These are phyloP conservation scores for Podaxis sp. DNA, from an alignment of 768 basidiomycete genomes.

Conservation along the genomic window DNA sequence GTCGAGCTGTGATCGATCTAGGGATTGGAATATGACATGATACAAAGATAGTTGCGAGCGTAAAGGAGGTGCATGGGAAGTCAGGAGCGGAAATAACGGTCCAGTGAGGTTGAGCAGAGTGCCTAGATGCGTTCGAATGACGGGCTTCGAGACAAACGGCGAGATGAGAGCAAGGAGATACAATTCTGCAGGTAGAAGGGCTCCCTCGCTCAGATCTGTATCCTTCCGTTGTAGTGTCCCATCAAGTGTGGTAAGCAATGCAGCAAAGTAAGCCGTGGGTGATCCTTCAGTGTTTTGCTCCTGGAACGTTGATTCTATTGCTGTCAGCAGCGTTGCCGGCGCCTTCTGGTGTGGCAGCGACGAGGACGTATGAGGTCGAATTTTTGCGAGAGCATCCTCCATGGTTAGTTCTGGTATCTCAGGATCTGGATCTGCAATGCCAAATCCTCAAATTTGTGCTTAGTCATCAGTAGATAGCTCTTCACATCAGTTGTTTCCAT, in stretches of 20 bases:
- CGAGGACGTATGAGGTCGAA: conserved; percentile 82
- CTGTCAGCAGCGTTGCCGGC: conserved; percentile 81
- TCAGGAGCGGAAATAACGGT: conserved; percentile 72
- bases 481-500: conserved; percentile 1
- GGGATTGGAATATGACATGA: conserved; percentile 61
- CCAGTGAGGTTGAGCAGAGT: conserved; percentile 73
- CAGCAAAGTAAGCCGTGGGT: conserved; percentile 94
- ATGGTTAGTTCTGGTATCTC: conserved; percentile 29
- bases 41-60: conserved; percentile 86
- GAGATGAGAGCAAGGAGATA: conserved; percentile 80
- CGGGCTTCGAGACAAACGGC: conserved; percentile 77
- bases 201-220: conserved; percentile 56
- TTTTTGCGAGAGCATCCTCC: conserved; percentile 77
- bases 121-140: conserved; percentile 74
- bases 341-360: conserved; percentile 84
- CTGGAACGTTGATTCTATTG: conserved; percentile 77
- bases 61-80: conserved; percentile 70
- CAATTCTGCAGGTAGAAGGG: conserved; percentile 78
- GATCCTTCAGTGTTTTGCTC: conserved; percentile 68
- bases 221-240: conserved; percentile 67
- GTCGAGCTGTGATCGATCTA: conserved; percentile 74
- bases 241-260: conserved; percentile 81
- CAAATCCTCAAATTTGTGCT: conserved; percentile 19
- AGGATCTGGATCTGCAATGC: not conserved
- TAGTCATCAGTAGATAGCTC: conserved; percentile 18